A percentile compares a stretch with the other conserved stretches of the same genome.
phyloP scores from a whole-genome alignment of 352 stramenopile genomes.

The Globisporangium radiosum region DNA sequence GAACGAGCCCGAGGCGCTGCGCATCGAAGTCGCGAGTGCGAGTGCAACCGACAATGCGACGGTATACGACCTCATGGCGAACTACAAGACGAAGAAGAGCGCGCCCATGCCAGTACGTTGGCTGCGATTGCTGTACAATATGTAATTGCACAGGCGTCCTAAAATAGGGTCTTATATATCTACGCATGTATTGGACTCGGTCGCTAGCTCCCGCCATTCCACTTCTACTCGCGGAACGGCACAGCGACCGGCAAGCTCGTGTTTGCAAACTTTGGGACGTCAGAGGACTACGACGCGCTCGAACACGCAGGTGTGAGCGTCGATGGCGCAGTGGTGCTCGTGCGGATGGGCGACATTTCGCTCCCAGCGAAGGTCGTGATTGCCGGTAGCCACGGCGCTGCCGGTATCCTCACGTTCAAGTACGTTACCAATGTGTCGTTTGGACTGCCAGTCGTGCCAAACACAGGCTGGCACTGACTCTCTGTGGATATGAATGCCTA shows the following conservation, averaged over 20 bases:
- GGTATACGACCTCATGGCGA: slow-evolving; percentile 25
- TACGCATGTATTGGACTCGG: not conserved
- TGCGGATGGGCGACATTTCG: slow-evolving; percentile 59
- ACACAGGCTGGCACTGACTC: not conserved
- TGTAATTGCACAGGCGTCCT: too few relatives aligned
- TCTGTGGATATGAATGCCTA: not conserved
- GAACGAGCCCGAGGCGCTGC: slow-evolving; percentile 62
- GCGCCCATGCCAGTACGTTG: slow-evolving; percentile 21
- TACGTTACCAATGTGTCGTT: slow-evolving; percentile 17
- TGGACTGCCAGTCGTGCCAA: not conserved
- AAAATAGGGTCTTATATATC: too few relatives aligned
- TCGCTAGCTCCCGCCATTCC: slow-evolving; percentile 47
- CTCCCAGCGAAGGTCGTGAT: slow-evolving; percentile 67
- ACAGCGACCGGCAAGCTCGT: slow-evolving; percentile 47
- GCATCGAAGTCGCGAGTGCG: slow-evolving; percentile 26
- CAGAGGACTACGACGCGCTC: slow-evolving; percentile 60
- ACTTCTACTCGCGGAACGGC: slow-evolving; percentile 80
- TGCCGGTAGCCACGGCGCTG: slow-evolving; percentile 48
- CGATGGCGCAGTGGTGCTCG: slow-evolving; percentile 40
- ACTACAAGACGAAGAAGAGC: slow-evolving; percentile 26
- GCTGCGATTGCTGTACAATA: too few relatives aligned
- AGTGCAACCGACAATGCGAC: slow-evolving; percentile 1
- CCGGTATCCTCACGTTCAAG: slow-evolving; percentile 72
- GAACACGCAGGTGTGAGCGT: slow-evolving; percentile 42
- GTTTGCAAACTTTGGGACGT: slow-evolving; percentile 71